phyloP scores from a whole-genome alignment of 2,329 filamentous ascomycete genomes.

The Fusarium avenaceum region DNA sequence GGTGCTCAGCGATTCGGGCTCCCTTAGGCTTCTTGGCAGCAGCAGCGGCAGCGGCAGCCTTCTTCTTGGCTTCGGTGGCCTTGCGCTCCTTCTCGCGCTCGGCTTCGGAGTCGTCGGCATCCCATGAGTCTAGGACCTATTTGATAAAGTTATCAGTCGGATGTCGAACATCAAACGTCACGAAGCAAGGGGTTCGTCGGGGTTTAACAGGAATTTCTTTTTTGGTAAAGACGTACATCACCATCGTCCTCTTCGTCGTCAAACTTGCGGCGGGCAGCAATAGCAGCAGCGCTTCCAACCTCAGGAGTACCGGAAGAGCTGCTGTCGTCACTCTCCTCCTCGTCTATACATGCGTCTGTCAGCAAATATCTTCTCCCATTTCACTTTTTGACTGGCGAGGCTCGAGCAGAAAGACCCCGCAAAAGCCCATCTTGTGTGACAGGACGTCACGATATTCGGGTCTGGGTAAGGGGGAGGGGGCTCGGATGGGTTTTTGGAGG shows the following conservation, averaged over 20 bases:
- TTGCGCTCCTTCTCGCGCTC: constrained; percentile 96
- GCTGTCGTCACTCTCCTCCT: constrained; percentile 57
- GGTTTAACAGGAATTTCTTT: neutral
- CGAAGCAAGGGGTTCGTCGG: neutral
- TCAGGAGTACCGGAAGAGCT: constrained; percentile 56
- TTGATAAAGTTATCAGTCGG: constrained; percentile 15
- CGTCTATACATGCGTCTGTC: constrained; percentile 51
- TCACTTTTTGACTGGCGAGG: constrained; percentile 2
- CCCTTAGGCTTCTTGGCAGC: constrained; percentile 92
- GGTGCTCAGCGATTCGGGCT: constrained; percentile 85
- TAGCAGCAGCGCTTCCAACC: constrained; percentile 53
- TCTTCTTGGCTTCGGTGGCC: constrained; percentile 86
- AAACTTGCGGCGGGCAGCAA: constrained; percentile 72
- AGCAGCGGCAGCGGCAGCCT: constrained; percentile 88
- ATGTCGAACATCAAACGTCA: neutral
- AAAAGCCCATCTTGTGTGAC: constrained; percentile 25
- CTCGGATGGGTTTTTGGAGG: neutral
- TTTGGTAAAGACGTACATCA: constrained; percentile 70
- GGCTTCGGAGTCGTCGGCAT: constrained; percentile 94
- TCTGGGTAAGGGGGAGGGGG: constrained; percentile 1
- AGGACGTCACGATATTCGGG: constrained; percentile 23
- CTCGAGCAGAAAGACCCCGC: constrained; percentile 24
- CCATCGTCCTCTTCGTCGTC: constrained; percentile 91
- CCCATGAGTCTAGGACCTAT: constrained; percentile 95
- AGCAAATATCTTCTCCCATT: constrained; percentile 14